phyloP scores from a whole-genome alignment of 2,329 filamentous ascomycete genomes.

The Septoria petroselini region DNA sequence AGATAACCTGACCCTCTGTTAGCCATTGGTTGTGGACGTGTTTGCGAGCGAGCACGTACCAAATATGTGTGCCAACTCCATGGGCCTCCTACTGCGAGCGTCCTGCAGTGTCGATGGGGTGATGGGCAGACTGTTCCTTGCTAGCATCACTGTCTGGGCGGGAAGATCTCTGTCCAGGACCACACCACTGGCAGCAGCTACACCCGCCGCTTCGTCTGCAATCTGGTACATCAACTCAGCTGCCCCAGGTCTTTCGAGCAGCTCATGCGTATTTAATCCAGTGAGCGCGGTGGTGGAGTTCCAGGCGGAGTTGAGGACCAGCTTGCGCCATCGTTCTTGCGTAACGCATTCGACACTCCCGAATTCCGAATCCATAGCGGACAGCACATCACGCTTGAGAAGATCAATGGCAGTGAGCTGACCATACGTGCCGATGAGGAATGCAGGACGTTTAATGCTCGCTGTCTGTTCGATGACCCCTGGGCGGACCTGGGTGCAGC shows the following conservation, averaged over 20 bases:
- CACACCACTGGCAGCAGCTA: slow-evolving; percentile 23
- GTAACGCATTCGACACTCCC: slow-evolving; percentile 17
- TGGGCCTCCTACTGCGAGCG: slow-evolving; percentile 23
- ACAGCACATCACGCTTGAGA: slow-evolving; percentile 16
- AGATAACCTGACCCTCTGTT: slow-evolving; percentile 12
- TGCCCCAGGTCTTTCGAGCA: slow-evolving; percentile 18
- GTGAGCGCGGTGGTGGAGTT: slow-evolving; percentile 26
- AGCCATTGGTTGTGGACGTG: not conserved
- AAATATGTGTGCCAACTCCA: slow-evolving; percentile 28
- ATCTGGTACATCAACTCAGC: slow-evolving; percentile 20
- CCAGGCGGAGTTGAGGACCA: slow-evolving; percentile 30
- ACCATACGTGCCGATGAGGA: slow-evolving; percentile 20
- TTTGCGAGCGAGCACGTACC: no score
- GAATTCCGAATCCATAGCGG: slow-evolving; percentile 24
- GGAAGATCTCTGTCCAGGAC: slow-evolving; percentile 18
- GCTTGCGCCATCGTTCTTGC: slow-evolving; percentile 29
- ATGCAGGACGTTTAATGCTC: slow-evolving; percentile 21
- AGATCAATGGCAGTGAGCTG: slow-evolving; percentile 1
- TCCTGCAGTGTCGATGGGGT: slow-evolving; percentile 31
- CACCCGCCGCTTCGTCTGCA: slow-evolving; percentile 24
- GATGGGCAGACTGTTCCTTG: slow-evolving; percentile 19
- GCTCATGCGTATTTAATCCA: slow-evolving; percentile 25
- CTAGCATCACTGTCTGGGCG: slow-evolving; percentile 19
- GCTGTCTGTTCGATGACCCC: slow-evolving; percentile 26
- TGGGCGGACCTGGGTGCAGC: slow-evolving; percentile 24